Evolutionary conservation across 2,329 filamentous ascomycete species (phyloP).

Genomic region (Colletotrichum cordylinicola): DNA sequence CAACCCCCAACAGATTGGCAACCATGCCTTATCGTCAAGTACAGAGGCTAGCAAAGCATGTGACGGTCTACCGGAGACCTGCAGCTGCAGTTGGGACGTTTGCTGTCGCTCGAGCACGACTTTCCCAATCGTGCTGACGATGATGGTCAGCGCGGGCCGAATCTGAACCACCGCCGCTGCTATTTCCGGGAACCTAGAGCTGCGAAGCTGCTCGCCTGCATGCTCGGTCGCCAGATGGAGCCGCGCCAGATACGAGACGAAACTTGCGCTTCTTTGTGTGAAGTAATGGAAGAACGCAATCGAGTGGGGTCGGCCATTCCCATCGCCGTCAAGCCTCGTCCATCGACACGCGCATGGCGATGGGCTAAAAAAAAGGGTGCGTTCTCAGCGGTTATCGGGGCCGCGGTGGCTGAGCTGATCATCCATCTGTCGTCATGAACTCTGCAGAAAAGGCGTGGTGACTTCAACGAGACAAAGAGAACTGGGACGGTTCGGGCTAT

Average conservation of each 20-base stretch:
- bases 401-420: not conserved
- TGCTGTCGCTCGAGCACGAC: not conserved
- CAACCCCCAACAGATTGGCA: not conserved
- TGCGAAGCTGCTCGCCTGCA: not conserved
- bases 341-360: not conserved
- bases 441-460: not conserved
- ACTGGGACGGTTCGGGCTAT: not conserved
- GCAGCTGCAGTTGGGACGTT: not conserved
- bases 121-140: not conserved
- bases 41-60: not conserved
- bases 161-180: not conserved
- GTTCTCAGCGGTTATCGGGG: not conserved
- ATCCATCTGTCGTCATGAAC: not conserved
- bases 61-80: not conserved
- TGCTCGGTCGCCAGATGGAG: not conserved
- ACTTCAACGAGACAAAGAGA: not conserved
- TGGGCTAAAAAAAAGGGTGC: not conserved
- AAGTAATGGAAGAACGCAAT: not conserved
- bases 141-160: not conserved
- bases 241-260: not conserved
- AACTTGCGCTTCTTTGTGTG: not conserved
- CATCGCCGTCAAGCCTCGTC: not conserved
- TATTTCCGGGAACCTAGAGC: not conserved
- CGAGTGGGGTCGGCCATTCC: not conserved
- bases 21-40: not conserved